Evolutionary conservation across 768 basidiomycete genomes (phyloP).

Genomic region (Hygrocybe punicea): DNA sequence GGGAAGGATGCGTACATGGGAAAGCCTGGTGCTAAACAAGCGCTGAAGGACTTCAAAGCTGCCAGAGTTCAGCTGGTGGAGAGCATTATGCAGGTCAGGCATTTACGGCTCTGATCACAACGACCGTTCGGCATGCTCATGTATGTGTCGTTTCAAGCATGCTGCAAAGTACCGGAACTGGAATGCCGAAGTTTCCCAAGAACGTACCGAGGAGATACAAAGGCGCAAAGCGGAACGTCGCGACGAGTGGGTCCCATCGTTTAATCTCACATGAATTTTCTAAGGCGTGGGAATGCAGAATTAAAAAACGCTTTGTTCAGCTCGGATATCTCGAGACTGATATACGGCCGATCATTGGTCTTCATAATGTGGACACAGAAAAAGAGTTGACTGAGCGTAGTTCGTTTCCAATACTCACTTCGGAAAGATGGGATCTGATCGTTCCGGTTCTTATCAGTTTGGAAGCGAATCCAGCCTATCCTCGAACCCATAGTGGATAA

Average conservation of each 20-base stretch:
- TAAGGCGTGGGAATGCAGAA: neutral
- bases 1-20: constrained; percentile 20
- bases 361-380: neutral
- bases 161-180: neutral
- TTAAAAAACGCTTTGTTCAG: constrained; percentile 11
- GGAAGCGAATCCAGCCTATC: constrained; percentile 21
- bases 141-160: neutral
- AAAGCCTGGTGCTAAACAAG: constrained; percentile 22
- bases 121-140: neutral
- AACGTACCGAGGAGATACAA: neutral
- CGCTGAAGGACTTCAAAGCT: constrained; percentile 23
- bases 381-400: constrained; percentile 27
- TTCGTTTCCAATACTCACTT: constrained; percentile 9
- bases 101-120: constrained; percentile 4
- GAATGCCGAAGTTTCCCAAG: neutral
- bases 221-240: neutral
- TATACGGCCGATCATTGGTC: neutral
- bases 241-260: neutral
- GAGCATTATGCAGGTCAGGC: constrained; percentile 12
- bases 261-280: neutral
- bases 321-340: constrained; percentile 20
- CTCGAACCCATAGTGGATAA: constrained; percentile 15
- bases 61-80: constrained; percentile 15
- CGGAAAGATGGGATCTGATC: neutral
- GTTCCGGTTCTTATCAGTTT: constrained; percentile 13